A percentile compares a stretch with the other conserved stretches of the same genome.
Evolutionary conservation across 345 rosid genomes (phyloP).

Genomic region (Carallia brachiata): DNA sequence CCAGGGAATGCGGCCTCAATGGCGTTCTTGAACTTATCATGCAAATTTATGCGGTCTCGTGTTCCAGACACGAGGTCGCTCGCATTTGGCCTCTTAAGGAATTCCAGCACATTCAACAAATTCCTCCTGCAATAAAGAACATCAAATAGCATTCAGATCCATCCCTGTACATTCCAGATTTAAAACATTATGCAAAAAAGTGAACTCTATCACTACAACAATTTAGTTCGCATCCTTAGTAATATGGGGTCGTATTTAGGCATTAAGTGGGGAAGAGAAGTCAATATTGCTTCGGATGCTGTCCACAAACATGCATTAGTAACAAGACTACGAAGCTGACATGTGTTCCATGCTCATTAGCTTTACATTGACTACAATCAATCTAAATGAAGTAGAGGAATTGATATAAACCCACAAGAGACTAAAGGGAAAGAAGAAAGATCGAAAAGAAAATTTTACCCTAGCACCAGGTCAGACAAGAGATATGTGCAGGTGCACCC

Average conservation of each 20-base stretch:
- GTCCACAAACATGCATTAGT: no score
- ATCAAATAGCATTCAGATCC: background rate
- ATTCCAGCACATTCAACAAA: constrained; percentile 74
- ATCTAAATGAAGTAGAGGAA: no score
- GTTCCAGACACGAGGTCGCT: constrained; percentile 84
- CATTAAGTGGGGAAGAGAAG: background rate
- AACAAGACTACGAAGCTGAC: no score
- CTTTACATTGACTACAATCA: no score
- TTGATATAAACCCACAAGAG: no score
- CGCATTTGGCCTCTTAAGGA: constrained; percentile 85
- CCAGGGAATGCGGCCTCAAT: constrained; percentile 63
- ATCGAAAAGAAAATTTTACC: no score
- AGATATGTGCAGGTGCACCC: background rate
- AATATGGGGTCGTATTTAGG: background rate
- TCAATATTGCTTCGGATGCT: background rate
- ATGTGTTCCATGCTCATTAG: no score
- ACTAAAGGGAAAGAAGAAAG: no score
- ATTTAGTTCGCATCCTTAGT: background rate
- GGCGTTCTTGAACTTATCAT: constrained; percentile 69
- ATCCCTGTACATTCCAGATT: no score
- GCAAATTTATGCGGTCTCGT: constrained; percentile 68
- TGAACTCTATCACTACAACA: background rate
- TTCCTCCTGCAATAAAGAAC: constrained; percentile 61
- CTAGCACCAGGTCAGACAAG: no score
- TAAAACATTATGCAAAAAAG: no score